Base-by-base conservation (phyloP, 371 early-diverging fungal genomes). In the Scutellospora calospora region DNA sequence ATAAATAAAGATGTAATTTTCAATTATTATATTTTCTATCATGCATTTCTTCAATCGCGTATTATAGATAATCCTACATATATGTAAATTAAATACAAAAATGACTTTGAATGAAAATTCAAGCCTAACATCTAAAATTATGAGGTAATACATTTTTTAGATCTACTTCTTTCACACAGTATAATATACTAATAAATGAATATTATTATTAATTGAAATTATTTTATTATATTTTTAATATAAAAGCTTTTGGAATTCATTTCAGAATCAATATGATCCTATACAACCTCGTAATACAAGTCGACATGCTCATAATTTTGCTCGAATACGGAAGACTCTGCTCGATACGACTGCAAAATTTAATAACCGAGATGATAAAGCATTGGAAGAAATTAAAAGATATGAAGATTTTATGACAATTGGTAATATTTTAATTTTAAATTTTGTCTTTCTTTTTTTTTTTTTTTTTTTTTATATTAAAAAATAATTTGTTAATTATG, bases 391-490 rank as follows among this genome's bases (percentile, higher is more conserved):
- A 76, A 91, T 93, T 25, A 90, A 90, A 66, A 88, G 94, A 69
- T 96, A 95, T 83, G 93, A 95, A 80, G 96, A 96, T 82, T 96
- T 95, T 80, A 92, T 91, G 33, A 96, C 96, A 20, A 94, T 95
- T 79, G 94, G 92, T 88, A 87, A 20, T 54, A 54, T 54, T n/a
- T 20, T 54, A 16, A 54, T 54, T 54, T 20, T 20, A 16, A 14
- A 20, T n/a, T 20, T 18, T n/a, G n/a, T 12, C n/a, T 54, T 12
- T 51, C 14, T 49, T 49, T 49, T 49, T 51, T 51, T 14, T 51
- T 51, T 51, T 14, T 51, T 51, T 51, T 51, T 51, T 51, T 51
- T 51, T 51, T 51, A 14, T 51, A 14, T 9, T 51, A 51, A 51
- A 51, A 38, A 12, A 4, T 51, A 54, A 25, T 11, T 51, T 29